Percentiles rank a stretch among this genome's conserved stretches.
Evolutionary conservation across 2,329 filamentous ascomycete genomes (phyloP).

Genomic region (Arthrobotrys megalospora): DNA sequence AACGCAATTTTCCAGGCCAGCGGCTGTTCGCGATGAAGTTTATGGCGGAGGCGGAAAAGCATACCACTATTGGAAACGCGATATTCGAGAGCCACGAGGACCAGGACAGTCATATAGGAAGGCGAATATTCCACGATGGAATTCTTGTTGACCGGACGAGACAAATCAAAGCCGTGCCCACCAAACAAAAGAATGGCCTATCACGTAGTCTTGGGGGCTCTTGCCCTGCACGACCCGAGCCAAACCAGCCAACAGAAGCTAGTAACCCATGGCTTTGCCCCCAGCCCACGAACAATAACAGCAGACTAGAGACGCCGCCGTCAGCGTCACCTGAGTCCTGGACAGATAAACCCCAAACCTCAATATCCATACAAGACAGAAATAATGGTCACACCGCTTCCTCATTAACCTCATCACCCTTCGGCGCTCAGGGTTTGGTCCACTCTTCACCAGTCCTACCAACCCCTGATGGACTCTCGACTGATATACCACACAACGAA

Average conservation of each 20-base stretch:
- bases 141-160: neutral
- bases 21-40: conserved; percentile 89
- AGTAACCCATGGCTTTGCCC: conserved; percentile 65
- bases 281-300: neutral
- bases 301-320: neutral
- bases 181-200: neutral
- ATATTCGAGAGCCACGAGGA: conserved; percentile 65
- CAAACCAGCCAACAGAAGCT: conserved; percentile 65
- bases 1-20: conserved; percentile 69
- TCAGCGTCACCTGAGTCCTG: neutral
- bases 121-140: conserved; percentile 70
- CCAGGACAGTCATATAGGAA: conserved; percentile 65
- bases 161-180: neutral
- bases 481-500: neutral
- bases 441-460: too few species aligned
- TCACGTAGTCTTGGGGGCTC: neutral
- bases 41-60: conserved; percentile 85
- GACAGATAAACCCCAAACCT: neutral
- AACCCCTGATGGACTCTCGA: neutral
- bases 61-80: conserved; percentile 70
- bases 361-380: neutral
- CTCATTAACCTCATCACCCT: neutral
- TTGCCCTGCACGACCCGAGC: neutral
- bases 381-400: neutral
- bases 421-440: too few species aligned